phyloP scores from a whole-genome alignment of 1,284 basidiomycete genomes.

The Thelephora terrestris region DNA sequence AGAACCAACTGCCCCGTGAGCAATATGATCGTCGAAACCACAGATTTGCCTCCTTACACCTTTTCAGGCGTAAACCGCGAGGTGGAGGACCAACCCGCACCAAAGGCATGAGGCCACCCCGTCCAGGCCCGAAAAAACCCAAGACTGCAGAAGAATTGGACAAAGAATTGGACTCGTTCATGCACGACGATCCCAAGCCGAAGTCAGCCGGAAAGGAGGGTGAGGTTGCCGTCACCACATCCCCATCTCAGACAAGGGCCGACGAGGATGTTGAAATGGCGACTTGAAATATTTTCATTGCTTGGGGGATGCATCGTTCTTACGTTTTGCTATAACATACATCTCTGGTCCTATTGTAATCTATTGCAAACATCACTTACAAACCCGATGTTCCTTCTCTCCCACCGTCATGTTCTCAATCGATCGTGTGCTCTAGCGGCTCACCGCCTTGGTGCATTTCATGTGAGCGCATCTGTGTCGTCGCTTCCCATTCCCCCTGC shows the following conservation, averaged over 20 bases:
- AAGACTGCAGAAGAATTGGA: conserved; percentile 82
- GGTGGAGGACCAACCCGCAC: conserved; percentile 32
- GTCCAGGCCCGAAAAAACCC: conserved; percentile 34
- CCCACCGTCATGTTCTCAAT: no score
- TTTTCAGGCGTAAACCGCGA: conserved; percentile 13
- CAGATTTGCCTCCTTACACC: conserved; percentile 2
- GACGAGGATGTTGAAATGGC: conserved; percentile 45
- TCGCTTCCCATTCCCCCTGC: conserved; percentile 27
- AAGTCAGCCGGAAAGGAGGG: conserved; percentile 2
- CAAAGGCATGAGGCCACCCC: conserved; percentile 19
- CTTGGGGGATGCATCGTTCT: neutral
- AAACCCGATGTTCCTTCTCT: no score
- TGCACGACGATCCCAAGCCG: conserved; percentile 49
- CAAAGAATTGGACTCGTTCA: conserved; percentile 86
- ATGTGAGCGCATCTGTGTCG: neutral
- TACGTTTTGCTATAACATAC: no score
- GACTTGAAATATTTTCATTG: conserved; percentile 7
- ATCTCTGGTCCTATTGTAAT: no score
- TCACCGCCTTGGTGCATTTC: no score
- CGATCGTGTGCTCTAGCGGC: no score
- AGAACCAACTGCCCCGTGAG: no score
- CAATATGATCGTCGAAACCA: no score
- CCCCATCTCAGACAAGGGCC: conserved; percentile 12
- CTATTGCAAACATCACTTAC: no score
- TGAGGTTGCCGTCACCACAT: conserved; percentile 16